Conservation (phyloP, 129 eudicot species). For the Escallonia rubra region DNA sequence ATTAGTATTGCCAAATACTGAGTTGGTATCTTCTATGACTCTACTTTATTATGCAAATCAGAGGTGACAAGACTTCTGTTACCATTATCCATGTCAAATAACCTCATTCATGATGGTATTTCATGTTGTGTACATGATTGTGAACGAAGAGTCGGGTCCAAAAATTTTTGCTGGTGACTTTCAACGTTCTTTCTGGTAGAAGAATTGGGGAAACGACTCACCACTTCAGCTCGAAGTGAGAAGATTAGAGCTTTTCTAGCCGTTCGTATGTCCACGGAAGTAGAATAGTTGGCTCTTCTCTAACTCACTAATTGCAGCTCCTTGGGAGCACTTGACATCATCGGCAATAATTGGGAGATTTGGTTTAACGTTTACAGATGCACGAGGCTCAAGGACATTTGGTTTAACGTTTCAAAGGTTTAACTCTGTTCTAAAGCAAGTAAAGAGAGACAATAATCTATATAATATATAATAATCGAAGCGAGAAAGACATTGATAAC, state of each 20-base stretch:
- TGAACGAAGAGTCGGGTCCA: constrained; percentile 36
- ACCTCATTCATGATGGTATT: too few relatives aligned
- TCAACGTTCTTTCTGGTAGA: constrained; percentile 55
- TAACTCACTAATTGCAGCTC: constrained; percentile 83
- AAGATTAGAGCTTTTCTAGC: constrained; percentile 79
- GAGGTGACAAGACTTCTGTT: too few relatives aligned
- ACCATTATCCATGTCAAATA: too few relatives aligned
- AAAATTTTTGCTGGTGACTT: constrained; percentile 39
- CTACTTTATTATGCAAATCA: too few relatives aligned
- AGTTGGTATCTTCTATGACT: too few relatives aligned
- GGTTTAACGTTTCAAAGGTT: too few relatives aligned
- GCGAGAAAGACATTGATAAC: too few relatives aligned
- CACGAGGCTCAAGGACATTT: constrained; percentile 77
- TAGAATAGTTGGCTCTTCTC: constrained; percentile 87
- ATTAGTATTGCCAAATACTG: too few relatives aligned
- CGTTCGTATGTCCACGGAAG: constrained; percentile 58
- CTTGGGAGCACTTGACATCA: constrained; percentile 95
- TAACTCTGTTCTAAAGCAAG: too few relatives aligned
- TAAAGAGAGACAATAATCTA: too few relatives aligned
- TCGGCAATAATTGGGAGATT: constrained; percentile 91
- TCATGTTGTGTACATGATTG: too few relatives aligned
- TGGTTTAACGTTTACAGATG: constrained; percentile 81
- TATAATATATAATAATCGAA: too few relatives aligned
- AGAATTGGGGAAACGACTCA: constrained; percentile 49
- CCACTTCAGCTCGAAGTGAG: constrained; percentile 88